phyloP scores from a whole-genome alignment of 306 rosid genomes.

The Abrus pulchellus region DNA sequence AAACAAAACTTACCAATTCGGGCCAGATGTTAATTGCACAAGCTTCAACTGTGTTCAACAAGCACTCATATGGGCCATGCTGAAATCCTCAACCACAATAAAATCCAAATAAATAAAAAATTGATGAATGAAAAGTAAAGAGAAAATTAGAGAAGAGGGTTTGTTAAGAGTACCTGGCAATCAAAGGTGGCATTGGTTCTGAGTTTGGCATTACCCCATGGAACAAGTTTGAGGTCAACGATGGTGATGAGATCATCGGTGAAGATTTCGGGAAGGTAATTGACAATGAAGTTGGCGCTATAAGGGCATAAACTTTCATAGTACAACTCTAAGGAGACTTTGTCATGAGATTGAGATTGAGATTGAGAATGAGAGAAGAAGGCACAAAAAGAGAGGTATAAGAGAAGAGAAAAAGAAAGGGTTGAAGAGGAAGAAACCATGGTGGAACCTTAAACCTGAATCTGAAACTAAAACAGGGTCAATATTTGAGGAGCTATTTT shows the following conservation, averaged over 20 bases:
- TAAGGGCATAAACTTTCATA: conserved; percentile 90
- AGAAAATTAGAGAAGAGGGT: background rate
- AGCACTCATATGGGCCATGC: conserved; percentile 90
- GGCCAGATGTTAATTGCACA: conserved; percentile 89
- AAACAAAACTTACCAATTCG: conserved; percentile 62
- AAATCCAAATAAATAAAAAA: conserved; percentile 5
- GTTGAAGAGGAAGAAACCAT: conserved; percentile 53
- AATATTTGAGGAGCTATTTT: background rate
- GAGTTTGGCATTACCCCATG: conserved; percentile 90
- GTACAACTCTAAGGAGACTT: conserved; percentile 73
- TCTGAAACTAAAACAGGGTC: background rate
- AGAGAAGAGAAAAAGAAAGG: conserved; percentile 23
- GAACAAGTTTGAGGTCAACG: conserved; percentile 80
- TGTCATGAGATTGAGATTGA: conserved; percentile 30
- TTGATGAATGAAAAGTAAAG: background rate
- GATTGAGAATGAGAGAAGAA: conserved; percentile 55
- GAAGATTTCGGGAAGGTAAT: conserved; percentile 72
- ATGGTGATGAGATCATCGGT: conserved; percentile 62
- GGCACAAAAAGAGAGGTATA: conserved; percentile 44
- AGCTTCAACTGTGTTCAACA: conserved; percentile 84
- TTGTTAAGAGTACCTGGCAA: conserved; percentile 71
- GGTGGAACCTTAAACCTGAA: conserved; percentile 28
- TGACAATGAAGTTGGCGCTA: conserved; percentile 72
- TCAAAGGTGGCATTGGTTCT: conserved; percentile 61
- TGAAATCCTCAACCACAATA: conserved; percentile 52